Evolutionary conservation across 169 alveolate species (phyloP).

Genomic region (Eimeria necatrix): DNA sequence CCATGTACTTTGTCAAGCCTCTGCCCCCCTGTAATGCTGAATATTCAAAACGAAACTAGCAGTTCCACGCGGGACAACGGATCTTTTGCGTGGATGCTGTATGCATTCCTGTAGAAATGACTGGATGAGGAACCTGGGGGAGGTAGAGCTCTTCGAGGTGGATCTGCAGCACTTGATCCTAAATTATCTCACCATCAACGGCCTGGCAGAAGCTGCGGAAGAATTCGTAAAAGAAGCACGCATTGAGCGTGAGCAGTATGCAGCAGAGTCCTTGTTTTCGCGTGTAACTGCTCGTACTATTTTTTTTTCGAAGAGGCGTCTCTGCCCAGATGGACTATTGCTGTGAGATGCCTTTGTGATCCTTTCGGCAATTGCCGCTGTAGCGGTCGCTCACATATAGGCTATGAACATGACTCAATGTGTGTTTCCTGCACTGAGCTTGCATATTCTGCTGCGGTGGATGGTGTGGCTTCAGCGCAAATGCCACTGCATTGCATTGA

Average conservation of each 20-base stretch:
- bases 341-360: no score
- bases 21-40: background rate
- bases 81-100: background rate
- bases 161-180: constrained; percentile 78
- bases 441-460: constrained; percentile 2
- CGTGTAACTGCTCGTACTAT: no score
- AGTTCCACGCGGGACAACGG: background rate
- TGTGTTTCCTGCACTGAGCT: no score
- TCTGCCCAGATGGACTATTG: no score
- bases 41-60: no score
- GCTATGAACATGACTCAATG: no score
- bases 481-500: constrained; percentile 80
- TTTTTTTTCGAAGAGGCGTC: no score
- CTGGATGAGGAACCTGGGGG: constrained; percentile 77
- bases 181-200: constrained; percentile 78
- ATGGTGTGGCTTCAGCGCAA: constrained; percentile 74
- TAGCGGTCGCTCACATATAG: no score
- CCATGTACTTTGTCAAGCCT: background rate
- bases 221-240: constrained; percentile 76
- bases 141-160: constrained; percentile 74
- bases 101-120: constrained; percentile 51
- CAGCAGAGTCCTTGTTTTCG: no score
- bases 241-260: constrained; percentile 57
- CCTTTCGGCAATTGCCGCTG: no score
- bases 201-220: constrained; percentile 78